Conservation (phyloP, 176 grass and related monocot species). For the Zea mays region DNA sequence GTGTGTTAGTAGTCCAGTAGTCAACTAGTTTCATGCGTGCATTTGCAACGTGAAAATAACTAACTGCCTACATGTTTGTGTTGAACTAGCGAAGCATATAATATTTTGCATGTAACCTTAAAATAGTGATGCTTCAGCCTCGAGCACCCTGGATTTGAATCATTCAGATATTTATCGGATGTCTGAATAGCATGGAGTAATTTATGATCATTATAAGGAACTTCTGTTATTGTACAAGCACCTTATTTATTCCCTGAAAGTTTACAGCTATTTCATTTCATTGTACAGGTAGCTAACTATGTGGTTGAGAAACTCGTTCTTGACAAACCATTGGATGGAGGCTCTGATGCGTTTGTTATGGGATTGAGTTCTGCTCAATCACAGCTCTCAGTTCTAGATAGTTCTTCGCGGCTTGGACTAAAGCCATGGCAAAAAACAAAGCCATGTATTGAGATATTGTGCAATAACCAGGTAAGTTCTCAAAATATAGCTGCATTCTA, state of each 20-base stretch:
- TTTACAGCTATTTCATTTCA: slow-evolving; percentile 7
- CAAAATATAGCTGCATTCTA: slow-evolving; percentile 3
- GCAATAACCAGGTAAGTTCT: slow-evolving; percentile 84
- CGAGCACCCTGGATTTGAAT: slow-evolving; percentile 5
- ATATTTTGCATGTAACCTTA: slow-evolving; percentile 8
- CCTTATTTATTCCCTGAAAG: slow-evolving; percentile 3
- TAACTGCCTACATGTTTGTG: not conserved
- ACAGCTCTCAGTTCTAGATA: slow-evolving; percentile 59
- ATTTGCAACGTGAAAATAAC: too few relatives aligned
- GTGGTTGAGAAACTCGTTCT: slow-evolving; percentile 85
- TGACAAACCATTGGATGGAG: slow-evolving; percentile 77
- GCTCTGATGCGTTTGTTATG: slow-evolving; percentile 63
- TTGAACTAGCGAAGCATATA: not conserved
- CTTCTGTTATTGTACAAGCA: not conserved
- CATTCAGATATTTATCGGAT: slow-evolving; percentile 9
- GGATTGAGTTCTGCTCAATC: slow-evolving; percentile 57
- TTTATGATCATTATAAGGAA: not conserved
- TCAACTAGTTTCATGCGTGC: too few relatives aligned
- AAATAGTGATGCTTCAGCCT: not conserved
- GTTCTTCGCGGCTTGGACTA: slow-evolving; percentile 58
- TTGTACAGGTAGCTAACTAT: slow-evolving; percentile 82
- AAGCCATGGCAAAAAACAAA: slow-evolving; percentile 80
- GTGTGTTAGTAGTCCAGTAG: too few relatives aligned
- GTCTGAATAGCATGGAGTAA: slow-evolving; percentile 5
- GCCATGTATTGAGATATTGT: slow-evolving; percentile 77